phyloP scores from a whole-genome alignment of 2,329 filamentous ascomycete species.

The Podosphaera fusca region DNA sequence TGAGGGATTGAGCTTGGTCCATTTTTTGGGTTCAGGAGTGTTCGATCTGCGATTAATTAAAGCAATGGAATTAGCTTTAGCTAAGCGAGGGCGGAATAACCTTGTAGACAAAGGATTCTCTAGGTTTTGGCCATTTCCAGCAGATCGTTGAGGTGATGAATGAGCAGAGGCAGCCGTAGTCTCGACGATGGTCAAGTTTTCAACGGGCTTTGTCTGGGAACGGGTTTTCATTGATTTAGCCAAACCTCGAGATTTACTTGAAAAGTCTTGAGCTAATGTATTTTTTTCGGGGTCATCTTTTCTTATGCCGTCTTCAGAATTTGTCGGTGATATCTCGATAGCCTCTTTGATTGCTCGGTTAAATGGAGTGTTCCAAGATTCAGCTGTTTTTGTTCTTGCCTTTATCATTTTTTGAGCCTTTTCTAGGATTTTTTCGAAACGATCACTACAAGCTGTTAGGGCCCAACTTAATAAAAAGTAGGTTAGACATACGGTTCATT shows the following conservation, averaged over 20 bases:
- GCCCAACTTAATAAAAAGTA: background rate
- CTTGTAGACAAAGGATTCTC: background rate
- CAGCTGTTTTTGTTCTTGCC: background rate
- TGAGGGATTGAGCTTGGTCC: conserved; percentile 26
- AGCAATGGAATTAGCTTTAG: background rate
- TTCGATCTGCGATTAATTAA: background rate
- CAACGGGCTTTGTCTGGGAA: background rate
- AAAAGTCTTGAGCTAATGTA: too few species aligned
- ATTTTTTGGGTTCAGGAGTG: conserved; percentile 16
- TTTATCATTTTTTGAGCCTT: background rate
- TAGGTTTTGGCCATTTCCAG: too few species aligned
- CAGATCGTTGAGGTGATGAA: conserved; percentile 2
- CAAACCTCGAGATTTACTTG: background rate
- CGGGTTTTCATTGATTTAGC: conserved; percentile 1
- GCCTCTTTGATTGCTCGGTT: background rate
- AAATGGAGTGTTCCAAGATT: background rate
- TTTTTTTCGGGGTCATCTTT: background rate
- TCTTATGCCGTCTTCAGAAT: background rate
- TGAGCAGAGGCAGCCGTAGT: background rate
- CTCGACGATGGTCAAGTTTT: background rate
- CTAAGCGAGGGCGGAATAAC: background rate
- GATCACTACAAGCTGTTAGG: background rate
- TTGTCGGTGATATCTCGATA: background rate
- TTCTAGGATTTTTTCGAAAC: background rate
- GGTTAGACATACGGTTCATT: background rate